Evolutionary conservation across 495 filamentous ascomycete genomes (phyloP).

Genomic region (Darksidea phi): DNA sequence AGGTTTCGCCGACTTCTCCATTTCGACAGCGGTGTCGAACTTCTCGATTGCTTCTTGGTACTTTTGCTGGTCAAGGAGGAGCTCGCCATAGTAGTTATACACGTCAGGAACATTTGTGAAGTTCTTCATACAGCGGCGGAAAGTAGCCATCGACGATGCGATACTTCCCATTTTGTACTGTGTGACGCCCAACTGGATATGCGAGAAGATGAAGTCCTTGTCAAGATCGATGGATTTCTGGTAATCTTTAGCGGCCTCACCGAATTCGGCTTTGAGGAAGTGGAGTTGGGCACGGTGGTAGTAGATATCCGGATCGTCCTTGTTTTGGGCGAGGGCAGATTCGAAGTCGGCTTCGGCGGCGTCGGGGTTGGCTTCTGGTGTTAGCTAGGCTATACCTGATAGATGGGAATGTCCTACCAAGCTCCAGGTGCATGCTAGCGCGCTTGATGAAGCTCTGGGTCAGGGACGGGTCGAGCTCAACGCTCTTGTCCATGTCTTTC

Average conservation of each 20-base stretch:
- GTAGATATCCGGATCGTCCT: slow-evolving; percentile 93
- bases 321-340: slow-evolving; percentile 78
- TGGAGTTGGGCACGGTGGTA: slow-evolving; percentile 98
- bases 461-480: slow-evolving; percentile 80
- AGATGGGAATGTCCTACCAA: slow-evolving; percentile 55
- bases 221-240: slow-evolving; percentile 99
- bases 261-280: slow-evolving; percentile 93
- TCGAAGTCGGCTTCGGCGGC: slow-evolving; percentile 85
- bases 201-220: slow-evolving; percentile 93
- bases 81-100: slow-evolving; percentile 99
- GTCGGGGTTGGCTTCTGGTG: slow-evolving; percentile 71
- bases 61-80: slow-evolving; percentile 96
- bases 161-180: slow-evolving; percentile 99
- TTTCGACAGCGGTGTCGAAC: slow-evolving; percentile 95
- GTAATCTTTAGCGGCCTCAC: slow-evolving; percentile 94
- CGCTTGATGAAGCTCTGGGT: slow-evolving; percentile 99
- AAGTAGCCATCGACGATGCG: slow-evolving; percentile 96
- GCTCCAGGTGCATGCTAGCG: slow-evolving; percentile 95
- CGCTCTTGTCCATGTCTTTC: slow-evolving; percentile 81
- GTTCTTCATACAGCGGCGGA: slow-evolving; percentile 96
- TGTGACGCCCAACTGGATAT: slow-evolving; percentile 98
- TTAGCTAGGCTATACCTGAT: slow-evolving; percentile 10
- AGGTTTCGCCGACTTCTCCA: slow-evolving; percentile 92
- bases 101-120: slow-evolving; percentile 95
- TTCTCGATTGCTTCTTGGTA: slow-evolving; percentile 94